These are phyloP conservation scores for Aspergillus candidus DNA, from an alignment of 2,329 filamentous ascomycete species.

Conservation along the genomic window DNA sequence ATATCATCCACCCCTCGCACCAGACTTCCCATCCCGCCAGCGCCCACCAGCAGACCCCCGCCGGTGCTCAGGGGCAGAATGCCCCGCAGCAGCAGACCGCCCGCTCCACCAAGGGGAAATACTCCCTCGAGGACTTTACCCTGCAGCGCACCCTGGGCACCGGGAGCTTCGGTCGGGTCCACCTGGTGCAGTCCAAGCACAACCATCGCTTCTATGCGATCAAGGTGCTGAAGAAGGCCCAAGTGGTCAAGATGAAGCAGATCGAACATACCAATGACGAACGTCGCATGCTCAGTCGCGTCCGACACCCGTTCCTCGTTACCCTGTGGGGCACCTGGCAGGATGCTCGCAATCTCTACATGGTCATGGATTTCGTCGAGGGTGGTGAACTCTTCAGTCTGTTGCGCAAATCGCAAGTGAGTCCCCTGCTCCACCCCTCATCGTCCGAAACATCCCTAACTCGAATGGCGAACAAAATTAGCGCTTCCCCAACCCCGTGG, in stretches of 20 bases:
- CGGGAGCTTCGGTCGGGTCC: conserved; percentile 92
- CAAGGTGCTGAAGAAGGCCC: conserved; percentile 96
- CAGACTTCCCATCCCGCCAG: conserved; percentile 25
- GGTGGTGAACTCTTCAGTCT: conserved; percentile 95
- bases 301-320: conserved; percentile 96
- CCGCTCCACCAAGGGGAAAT: conserved; percentile 91
- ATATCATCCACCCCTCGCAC: conserved; percentile 67
- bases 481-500: conserved; percentile 97
- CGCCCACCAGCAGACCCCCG: too few species aligned
- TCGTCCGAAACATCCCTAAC: conserved; percentile 4
- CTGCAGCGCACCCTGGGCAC: conserved; percentile 90
- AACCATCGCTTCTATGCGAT: conserved; percentile 98
- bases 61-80: too few species aligned
- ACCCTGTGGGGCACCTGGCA: conserved; percentile 98
- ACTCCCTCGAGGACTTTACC: conserved; percentile 83
- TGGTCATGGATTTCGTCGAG: conserved; percentile 99
- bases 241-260: conserved; percentile 99
- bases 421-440: conserved; percentile 21
- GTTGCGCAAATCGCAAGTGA: conserved; percentile 83
- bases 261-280: conserved; percentile 99
- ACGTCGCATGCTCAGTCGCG: conserved; percentile 87
- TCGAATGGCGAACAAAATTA: conserved; percentile 35
- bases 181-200: conserved; percentile 94
- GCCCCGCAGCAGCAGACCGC: conserved; percentile 6
- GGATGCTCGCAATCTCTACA: conserved; percentile 91